Evolutionary conservation across 1,284 basidiomycete genomes (phyloP).

Genomic region (Malassezia sympodialis): DNA sequence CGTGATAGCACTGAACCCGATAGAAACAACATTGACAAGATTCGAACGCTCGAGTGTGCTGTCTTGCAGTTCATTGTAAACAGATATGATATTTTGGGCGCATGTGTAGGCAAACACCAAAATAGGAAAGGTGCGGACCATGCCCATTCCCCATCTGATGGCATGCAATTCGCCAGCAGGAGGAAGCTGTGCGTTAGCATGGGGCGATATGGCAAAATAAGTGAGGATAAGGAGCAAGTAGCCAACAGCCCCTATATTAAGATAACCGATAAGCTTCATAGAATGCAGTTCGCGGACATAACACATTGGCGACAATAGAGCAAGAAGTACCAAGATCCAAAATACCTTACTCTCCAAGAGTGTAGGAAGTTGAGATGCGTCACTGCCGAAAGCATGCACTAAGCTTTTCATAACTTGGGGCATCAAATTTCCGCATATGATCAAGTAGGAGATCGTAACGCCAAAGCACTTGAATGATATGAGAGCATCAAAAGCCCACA

Average conservation of each 20-base stretch:
- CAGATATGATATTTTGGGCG: slow-evolving; percentile 53
- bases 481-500: slow-evolving; percentile 77
- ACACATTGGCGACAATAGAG: slow-evolving; percentile 68
- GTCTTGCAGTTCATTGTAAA: slow-evolving; percentile 79
- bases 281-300: slow-evolving; percentile 69
- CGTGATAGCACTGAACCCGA: slow-evolving; percentile 55
- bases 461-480: slow-evolving; percentile 69
- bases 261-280: slow-evolving; percentile 64
- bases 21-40: slow-evolving; percentile 70
- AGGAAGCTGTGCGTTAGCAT: slow-evolving; percentile 25
- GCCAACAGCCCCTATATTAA: slow-evolving; percentile 69
- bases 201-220: slow-evolving; percentile 29
- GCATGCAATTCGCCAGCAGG: slow-evolving; percentile 26
- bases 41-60: slow-evolving; percentile 79
- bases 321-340: slow-evolving; percentile 63
- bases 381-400: slow-evolving; percentile 43
- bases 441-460: slow-evolving; percentile 72
- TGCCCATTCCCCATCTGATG: slow-evolving; percentile 55
- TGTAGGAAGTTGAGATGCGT: slow-evolving; percentile 25
- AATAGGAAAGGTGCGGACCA: slow-evolving; percentile 70
- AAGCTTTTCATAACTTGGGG: slow-evolving; percentile 82
- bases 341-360: slow-evolving; percentile 47
- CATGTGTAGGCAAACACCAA: slow-evolving; percentile 68
- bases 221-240: slow-evolving; percentile 49
- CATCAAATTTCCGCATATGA: slow-evolving; percentile 56